These are phyloP conservation scores for Rhodotorula toruloides DNA, from an alignment of 768 basidiomycete species.

Conservation along the genomic window DNA sequence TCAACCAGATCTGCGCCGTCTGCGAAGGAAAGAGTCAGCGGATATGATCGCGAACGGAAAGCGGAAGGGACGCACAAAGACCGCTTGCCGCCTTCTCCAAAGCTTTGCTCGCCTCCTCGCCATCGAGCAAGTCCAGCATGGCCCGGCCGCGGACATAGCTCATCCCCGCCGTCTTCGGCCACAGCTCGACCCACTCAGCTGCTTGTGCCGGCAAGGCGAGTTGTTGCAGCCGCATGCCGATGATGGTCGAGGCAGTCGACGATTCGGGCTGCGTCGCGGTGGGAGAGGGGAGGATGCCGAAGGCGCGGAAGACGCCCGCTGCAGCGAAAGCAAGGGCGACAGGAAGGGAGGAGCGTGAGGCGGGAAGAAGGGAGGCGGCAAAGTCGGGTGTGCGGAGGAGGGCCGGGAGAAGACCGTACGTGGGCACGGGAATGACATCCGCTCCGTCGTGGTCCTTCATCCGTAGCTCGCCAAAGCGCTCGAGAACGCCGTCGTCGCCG, in stretches of 20 bases:
- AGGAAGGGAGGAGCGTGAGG: slow-evolving; percentile 7
- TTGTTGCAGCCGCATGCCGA: slow-evolving; percentile 13
- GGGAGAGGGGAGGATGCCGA: slow-evolving; percentile 10
- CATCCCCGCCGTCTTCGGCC: slow-evolving; percentile 18
- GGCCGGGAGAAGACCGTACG: slow-evolving; percentile 23
- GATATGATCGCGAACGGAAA: not conserved
- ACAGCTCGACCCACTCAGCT: slow-evolving; percentile 23
- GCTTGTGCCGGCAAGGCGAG: slow-evolving; percentile 12
- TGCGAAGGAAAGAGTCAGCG: slow-evolving; percentile 44
- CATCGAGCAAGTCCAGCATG: slow-evolving; percentile 24
- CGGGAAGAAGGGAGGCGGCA: slow-evolving; percentile 4
- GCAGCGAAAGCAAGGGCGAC: slow-evolving; percentile 7
- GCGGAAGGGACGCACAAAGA: slow-evolving; percentile 11
- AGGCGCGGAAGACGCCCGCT: not conserved
- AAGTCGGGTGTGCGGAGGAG: slow-evolving; percentile 15
- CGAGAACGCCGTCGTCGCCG: not conserved
- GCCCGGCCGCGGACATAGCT: slow-evolving; percentile 32
- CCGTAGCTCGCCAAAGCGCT: slow-evolving; percentile 10
- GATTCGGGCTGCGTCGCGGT: not conserved
- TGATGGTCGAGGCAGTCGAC: not conserved
- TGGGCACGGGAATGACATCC: slow-evolving; percentile 8
- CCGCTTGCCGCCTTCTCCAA: slow-evolving; percentile 33
- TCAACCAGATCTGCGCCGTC: slow-evolving; percentile 56
- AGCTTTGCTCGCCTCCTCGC: slow-evolving; percentile 18
- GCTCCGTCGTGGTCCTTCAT: not conserved